Evolutionary conservation across 2,329 filamentous ascomycete species (phyloP).

Genomic region (Tolypocladium paradoxum): DNA sequence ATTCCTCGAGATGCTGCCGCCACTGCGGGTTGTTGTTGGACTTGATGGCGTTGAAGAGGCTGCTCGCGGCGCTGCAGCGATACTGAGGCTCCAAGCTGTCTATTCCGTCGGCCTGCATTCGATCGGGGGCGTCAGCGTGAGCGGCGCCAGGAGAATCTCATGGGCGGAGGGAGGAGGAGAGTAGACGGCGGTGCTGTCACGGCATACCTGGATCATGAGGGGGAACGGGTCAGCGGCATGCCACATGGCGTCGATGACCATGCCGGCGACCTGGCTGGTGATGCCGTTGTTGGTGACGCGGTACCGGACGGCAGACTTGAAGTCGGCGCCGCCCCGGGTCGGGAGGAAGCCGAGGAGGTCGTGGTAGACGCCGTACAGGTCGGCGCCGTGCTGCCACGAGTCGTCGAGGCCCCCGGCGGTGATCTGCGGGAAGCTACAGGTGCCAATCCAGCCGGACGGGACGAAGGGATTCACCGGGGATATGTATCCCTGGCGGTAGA

Average conservation of each 20-base stretch:
- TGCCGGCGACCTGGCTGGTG: constrained; percentile 69
- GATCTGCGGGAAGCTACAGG: constrained; percentile 75
- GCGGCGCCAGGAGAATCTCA: neutral
- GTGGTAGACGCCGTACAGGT: constrained; percentile 67
- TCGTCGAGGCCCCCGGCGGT: constrained; percentile 61
- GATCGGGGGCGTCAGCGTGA: neutral
- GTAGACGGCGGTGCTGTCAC: neutral
- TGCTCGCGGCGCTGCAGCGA: constrained; percentile 42
- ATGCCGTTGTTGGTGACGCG: constrained; percentile 76
- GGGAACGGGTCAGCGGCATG: constrained; percentile 29
- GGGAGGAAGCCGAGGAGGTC: constrained; percentile 60
- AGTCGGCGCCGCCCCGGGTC: constrained; percentile 26
- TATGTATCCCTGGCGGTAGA: constrained; percentile 56
- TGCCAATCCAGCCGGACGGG: constrained; percentile 57
- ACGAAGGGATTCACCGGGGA: constrained; percentile 56
- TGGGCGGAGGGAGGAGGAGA: neutral
- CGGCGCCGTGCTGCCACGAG: constrained; percentile 64
- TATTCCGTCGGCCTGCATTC: constrained; percentile 35
- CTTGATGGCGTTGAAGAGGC: constrained; percentile 32
- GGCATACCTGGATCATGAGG: constrained; percentile 32
- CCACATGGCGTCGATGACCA: constrained; percentile 65
- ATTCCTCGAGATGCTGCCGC: constrained; percentile 50
- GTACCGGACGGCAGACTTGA: constrained; percentile 41
- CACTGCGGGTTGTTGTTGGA: constrained; percentile 38
- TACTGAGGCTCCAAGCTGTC: constrained; percentile 71